Evolutionary conservation across 345 rosid species (phyloP), one percentile per base, ranked within the genome.

Genomic region (Anastatica hierochuntica): DNA sequence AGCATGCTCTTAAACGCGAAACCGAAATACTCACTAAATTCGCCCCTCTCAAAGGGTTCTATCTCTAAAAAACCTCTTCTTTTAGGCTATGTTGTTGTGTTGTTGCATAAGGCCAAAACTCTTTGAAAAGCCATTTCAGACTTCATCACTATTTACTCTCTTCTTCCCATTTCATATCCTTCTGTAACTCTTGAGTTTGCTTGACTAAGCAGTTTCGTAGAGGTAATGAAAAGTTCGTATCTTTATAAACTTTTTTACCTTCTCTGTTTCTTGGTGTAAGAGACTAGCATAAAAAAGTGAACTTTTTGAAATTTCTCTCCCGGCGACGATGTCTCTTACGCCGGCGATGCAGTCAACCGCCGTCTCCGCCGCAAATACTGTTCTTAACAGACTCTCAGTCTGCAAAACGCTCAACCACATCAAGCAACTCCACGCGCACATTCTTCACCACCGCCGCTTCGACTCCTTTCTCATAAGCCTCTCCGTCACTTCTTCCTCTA

Each of bases 1-100:
- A 62, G 4, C 74, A 76, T 35, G 81, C 88, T 14, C 61, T 43
- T 2, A 76, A 67, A 52, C 74, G 79, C 5, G 77, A 77, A 65
- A 68, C 69, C 4, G 79, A 82, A 54, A 80, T 83, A 44, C 74
- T 64, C 16, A 72, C 67, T 1, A 85, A 77, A 21, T 85, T 78
- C 63, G 68, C 74, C 38, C 69, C 85, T 21, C 68, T 80, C 2
- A 68, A 72, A 67, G 79, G 85, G 37, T 80, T 83, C 41, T 67
- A 15, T 47, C 60, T 66, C 60, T 66, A 52, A 41, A 35, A 21
- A 5, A 21, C 24, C 24, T 21, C n/a, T n/a, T n/a, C n/a, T 2
- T 21, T 21, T 21, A 21, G 24, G 24, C 24, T 21, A 21, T n/a
- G n/a, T 2, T 21, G 24, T 21, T 21, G 24, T 21, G 5, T 21